These are phyloP conservation scores for Lentithecium fluviatile DNA, from an alignment of 495 filamentous ascomycete species.

Conservation along the genomic window DNA sequence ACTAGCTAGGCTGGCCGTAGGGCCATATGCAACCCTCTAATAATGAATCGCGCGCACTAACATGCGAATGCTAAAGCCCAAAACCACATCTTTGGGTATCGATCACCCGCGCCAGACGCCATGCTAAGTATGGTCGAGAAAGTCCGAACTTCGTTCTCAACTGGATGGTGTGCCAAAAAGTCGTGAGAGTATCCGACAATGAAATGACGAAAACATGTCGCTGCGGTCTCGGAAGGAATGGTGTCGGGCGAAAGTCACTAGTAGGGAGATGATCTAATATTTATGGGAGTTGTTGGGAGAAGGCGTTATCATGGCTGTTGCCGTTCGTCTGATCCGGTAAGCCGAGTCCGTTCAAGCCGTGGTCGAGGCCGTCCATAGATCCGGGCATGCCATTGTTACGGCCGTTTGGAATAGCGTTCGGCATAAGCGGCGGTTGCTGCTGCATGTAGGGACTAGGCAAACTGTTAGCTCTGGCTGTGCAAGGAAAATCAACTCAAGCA, in stretches of 20 bases:
- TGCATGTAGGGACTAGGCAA: slow-evolving; percentile 49
- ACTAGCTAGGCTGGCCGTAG: neutral
- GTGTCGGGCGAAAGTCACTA: neutral
- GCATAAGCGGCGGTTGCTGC: slow-evolving; percentile 44
- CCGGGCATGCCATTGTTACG: slow-evolving; percentile 46
- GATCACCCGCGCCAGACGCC: slow-evolving; percentile 27
- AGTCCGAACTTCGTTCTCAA: neutral
- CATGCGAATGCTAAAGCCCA: slow-evolving; percentile 19
- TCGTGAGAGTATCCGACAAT: too few species aligned
- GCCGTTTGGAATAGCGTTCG: slow-evolving; percentile 48
- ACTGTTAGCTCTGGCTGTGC: slow-evolving; percentile 10
- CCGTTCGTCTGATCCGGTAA: slow-evolving; percentile 52
- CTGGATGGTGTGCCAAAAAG: too few species aligned
- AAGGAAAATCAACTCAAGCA: slow-evolving; percentile 1
- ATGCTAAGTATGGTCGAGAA: slow-evolving; percentile 22
- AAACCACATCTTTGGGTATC: slow-evolving; percentile 1
- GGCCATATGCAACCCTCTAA: slow-evolving; percentile 27
- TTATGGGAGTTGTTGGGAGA: slow-evolving; percentile 37
- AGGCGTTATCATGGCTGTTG: slow-evolving; percentile 50
- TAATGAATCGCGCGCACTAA: slow-evolving; percentile 12
- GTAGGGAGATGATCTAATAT: neutral
- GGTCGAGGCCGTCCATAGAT: slow-evolving; percentile 46
- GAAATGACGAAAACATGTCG: too few species aligned
- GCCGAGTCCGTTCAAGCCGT: slow-evolving; percentile 49
- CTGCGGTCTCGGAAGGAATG: too few species aligned